A percentile compares a stretch with the other conserved stretches of the same genome.
Conservation (phyloP, 441 rosid species). For the Mallotus japonicus region DNA sequence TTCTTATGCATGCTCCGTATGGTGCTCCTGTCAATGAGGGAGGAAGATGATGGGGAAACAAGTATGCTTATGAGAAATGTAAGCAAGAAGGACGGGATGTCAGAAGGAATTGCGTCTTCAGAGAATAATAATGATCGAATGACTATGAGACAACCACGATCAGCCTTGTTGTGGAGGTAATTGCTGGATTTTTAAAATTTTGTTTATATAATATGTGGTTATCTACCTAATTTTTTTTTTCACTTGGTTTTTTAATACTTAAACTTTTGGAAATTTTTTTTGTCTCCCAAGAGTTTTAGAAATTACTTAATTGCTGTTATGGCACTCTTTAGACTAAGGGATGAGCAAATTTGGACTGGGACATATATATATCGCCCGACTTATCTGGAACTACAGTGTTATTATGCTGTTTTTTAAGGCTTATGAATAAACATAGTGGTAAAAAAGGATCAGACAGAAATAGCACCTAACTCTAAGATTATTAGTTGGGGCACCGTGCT, state of each 20-base stretch:
- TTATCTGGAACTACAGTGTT: background rate
- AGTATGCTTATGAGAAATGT: constrained; percentile 69
- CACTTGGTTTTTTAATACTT: background rate
- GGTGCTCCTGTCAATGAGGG: constrained; percentile 99
- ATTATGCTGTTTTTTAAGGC: background rate
- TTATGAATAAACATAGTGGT: background rate
- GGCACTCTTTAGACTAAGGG: background rate
- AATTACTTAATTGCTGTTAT: background rate
- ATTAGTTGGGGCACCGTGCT: background rate
- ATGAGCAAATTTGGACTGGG: background rate
- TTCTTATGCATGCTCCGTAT: constrained; percentile 99
- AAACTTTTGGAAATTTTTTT: background rate
- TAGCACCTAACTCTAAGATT: background rate
- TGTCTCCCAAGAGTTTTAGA: background rate
- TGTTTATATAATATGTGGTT: background rate
- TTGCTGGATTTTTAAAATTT: background rate
- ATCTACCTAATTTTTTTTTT: background rate
- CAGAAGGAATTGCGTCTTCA: constrained; percentile 44
- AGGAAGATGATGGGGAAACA: constrained; percentile 89
- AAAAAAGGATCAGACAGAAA: background rate
- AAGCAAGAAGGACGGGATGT: constrained; percentile 46
- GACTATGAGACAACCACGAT: constrained; percentile 66
- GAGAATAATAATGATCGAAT: constrained; percentile 61
- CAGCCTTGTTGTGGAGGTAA: constrained; percentile 98
- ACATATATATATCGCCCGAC: too few species aligned